Evolutionary conservation across 2,329 filamentous ascomycete species (phyloP).

Genomic region (Penicillium brevicompactum): DNA sequence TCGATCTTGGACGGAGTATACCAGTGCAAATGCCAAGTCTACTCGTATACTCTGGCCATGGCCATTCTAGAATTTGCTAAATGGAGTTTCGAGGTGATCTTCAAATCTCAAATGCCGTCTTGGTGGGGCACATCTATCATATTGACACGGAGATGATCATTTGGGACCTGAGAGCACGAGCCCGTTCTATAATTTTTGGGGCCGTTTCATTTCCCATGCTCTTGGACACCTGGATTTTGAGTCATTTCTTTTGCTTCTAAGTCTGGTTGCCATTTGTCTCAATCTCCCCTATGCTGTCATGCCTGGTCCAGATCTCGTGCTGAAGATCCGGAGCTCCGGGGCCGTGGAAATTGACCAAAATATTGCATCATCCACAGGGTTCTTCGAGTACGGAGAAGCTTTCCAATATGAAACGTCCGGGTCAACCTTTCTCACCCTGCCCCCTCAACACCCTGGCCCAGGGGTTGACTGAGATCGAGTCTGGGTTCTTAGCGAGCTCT

Average conservation of each 20-base stretch:
- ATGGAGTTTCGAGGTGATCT: background rate
- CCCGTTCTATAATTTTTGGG: background rate
- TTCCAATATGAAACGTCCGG: slow-evolving; percentile 6
- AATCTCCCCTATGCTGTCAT: background rate
- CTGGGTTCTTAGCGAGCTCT: background rate
- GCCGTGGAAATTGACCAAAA: background rate
- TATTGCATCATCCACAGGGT: background rate
- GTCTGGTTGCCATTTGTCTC: too few species aligned
- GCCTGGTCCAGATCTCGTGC: background rate
- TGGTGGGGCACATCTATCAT: background rate
- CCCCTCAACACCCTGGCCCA: background rate
- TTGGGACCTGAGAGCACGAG: background rate
- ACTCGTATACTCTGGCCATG: background rate
- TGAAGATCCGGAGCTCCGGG: background rate
- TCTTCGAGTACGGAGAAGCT: slow-evolving; percentile 4
- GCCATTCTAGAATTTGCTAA: background rate
- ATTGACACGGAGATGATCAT: background rate
- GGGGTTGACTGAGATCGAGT: background rate
- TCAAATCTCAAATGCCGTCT: background rate
- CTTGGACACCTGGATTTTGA: background rate
- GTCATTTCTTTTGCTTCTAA: background rate
- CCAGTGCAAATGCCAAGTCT: background rate
- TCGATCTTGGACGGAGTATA: too few species aligned
- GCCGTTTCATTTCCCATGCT: background rate
- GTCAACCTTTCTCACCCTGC: background rate